These are phyloP conservation scores for Rhexocercosporidium sp. DNA, from an alignment of 2,329 filamentous ascomycete genomes.

Conservation along the genomic window DNA sequence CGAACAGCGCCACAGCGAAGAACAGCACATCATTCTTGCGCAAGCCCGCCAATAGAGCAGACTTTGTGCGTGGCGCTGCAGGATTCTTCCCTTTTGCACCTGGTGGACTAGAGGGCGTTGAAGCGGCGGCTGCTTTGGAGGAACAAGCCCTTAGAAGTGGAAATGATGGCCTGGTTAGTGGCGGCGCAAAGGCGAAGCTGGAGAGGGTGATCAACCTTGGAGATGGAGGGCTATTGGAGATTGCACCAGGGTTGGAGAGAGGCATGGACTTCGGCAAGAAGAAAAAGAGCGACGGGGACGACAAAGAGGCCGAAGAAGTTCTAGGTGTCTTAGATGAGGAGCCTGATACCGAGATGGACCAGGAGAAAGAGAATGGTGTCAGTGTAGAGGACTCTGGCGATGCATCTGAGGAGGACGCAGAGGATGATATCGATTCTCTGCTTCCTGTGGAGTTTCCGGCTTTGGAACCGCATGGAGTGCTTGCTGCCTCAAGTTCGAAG, in stretches of 20 bases:
- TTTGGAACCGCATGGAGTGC: constrained; percentile 79
- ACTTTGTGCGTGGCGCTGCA: constrained; percentile 90
- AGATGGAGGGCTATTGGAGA: constrained; percentile 78
- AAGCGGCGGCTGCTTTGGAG: constrained; percentile 83
- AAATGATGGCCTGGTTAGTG: constrained; percentile 40
- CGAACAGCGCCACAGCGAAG: constrained; percentile 88
- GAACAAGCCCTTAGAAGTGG: constrained; percentile 66
- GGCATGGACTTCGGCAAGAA: constrained; percentile 75
- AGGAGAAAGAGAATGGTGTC: constrained; percentile 43
- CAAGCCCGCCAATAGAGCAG: constrained; percentile 83
- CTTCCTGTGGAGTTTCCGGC: constrained; percentile 93
- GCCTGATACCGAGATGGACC: constrained; percentile 40
- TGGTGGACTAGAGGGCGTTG: constrained; percentile 84
- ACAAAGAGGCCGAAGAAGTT: constrained; percentile 71
- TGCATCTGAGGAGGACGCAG: constrained; percentile 50
- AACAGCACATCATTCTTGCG: constrained; percentile 89
- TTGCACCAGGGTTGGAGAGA: constrained; percentile 80
- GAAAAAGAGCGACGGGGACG: constrained; percentile 59
- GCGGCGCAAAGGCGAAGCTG: constrained; percentile 58
- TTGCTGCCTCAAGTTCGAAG: constrained; percentile 73
- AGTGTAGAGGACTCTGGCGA: constrained; percentile 42
- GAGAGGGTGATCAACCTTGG: constrained; percentile 84
- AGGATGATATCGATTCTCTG: constrained; percentile 79
- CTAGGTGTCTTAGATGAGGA: constrained; percentile 65
- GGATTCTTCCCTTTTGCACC: constrained; percentile 95